These are phyloP conservation scores for Hericium alpestre DNA, from an alignment of 768 basidiomycete species.

Conservation along the genomic window DNA sequence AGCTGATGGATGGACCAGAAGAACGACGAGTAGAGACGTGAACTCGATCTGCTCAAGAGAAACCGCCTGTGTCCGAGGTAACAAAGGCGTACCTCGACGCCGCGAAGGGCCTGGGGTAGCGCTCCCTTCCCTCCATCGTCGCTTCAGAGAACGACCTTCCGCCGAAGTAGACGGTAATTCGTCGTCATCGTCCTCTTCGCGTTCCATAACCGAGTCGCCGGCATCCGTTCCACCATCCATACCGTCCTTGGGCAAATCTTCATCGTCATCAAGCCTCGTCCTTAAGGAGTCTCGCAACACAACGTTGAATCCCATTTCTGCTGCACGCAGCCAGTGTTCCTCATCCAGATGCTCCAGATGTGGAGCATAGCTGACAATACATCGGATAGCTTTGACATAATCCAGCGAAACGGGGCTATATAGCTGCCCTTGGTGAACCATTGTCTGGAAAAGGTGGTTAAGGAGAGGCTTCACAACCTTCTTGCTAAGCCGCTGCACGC, in stretches of 20 bases:
- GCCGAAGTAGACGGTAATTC: constrained; percentile 11
- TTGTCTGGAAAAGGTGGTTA: constrained; percentile 50
- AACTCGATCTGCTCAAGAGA: constrained; percentile 63
- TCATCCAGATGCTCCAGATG: constrained; percentile 71
- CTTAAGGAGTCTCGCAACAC: constrained; percentile 51
- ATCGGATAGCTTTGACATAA: constrained; percentile 69
- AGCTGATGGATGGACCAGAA: constrained; percentile 46
- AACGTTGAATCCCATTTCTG: constrained; percentile 68
- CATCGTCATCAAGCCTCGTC: constrained; percentile 23
- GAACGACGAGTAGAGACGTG: constrained; percentile 48
- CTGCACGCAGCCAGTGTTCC: constrained; percentile 54
- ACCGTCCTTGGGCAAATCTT: constrained; percentile 18
- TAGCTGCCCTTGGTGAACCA: constrained; percentile 44
- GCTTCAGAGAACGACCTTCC: constrained; percentile 25
- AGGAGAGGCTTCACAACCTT: constrained; percentile 47
- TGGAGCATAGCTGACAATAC: constrained; percentile 51
- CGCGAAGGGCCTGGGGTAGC: constrained; percentile 4
- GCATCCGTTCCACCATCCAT: constrained; percentile 22
- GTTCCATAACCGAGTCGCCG: constrained; percentile 21
- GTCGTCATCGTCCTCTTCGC: constrained; percentile 21
- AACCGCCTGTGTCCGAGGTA: constrained; percentile 21
- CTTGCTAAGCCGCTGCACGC: constrained; percentile 43
- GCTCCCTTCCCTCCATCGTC: constrained; percentile 15
- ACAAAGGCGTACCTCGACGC: constrained; percentile 3
- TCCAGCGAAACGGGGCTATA: constrained; percentile 60